Evolutionary conservation across 352 stramenopile species (phyloP).

Genomic region (Phytophthora lateralis): DNA sequence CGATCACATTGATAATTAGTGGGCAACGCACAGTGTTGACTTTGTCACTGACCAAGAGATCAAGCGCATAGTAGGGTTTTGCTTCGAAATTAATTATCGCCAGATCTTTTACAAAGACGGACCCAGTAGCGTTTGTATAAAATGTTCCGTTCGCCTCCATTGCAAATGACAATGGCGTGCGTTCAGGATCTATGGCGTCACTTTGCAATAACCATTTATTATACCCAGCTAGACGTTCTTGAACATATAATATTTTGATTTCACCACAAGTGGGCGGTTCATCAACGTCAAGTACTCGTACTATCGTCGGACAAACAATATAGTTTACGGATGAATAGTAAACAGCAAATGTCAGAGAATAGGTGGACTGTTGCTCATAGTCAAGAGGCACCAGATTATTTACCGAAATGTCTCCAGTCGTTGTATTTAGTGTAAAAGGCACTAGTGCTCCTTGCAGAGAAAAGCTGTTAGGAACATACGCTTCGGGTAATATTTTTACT

Average conservation of each 20-base stretch:
- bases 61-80: slow-evolving; percentile 14
- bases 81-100: slow-evolving; percentile 28
- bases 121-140: slow-evolving; percentile 27
- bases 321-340: slow-evolving; percentile 40
- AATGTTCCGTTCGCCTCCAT: slow-evolving; percentile 12
- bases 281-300: slow-evolving; percentile 54
- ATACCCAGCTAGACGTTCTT: slow-evolving; percentile 40
- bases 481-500: slow-evolving; percentile 14
- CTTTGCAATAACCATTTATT: slow-evolving; percentile 25
- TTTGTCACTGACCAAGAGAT: slow-evolving; percentile 23
- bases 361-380: slow-evolving; percentile 40
- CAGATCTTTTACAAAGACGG: slow-evolving; percentile 23
- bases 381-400: slow-evolving; percentile 39
- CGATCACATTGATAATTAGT: slow-evolving; percentile 37
- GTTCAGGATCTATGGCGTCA: slow-evolving; percentile 26
- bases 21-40: slow-evolving; percentile 37
- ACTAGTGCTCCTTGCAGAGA: slow-evolving; percentile 9
- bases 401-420: slow-evolving; percentile 39
- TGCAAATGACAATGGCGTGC: slow-evolving; percentile 10
- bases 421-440: slow-evolving; percentile 47
- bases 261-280: slow-evolving; percentile 52
- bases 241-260: slow-evolving; percentile 19
- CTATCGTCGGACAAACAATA: slow-evolving; percentile 43
- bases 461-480: slow-evolving; percentile 7
- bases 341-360: slow-evolving; percentile 40